These are phyloP conservation scores for Fusarium sp. DNA, from an alignment of 2,329 filamentous ascomycete genomes.

Conservation along the genomic window DNA sequence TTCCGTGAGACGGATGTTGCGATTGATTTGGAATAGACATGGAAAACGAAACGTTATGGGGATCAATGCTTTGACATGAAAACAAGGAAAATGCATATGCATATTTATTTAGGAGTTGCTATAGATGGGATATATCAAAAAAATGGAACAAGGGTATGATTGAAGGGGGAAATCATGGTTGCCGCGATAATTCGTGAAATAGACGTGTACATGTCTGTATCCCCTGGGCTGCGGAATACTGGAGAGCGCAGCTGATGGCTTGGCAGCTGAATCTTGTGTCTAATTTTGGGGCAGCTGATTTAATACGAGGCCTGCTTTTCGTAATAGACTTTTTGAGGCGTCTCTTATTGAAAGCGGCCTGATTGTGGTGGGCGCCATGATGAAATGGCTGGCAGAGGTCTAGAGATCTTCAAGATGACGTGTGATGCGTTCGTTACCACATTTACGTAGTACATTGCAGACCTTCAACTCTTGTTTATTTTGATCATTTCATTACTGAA, in stretches of 20 bases:
- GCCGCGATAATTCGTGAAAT: slow-evolving; percentile 3
- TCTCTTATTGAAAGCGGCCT: not conserved
- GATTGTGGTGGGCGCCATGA: not conserved
- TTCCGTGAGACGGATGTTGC: slow-evolving; percentile 1
- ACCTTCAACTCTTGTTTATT: not conserved
- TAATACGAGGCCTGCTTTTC: slow-evolving; percentile 1
- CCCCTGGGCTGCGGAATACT: not conserved
- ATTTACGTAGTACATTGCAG: slow-evolving; percentile 1
- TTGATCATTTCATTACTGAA: not conserved
- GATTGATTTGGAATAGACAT: slow-evolving; percentile 37
- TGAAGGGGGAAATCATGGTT: slow-evolving; percentile 6
- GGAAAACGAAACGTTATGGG: slow-evolving; percentile 24
- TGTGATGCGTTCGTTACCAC: slow-evolving; percentile 14
- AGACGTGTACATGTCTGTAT: not conserved
- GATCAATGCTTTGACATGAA: slow-evolving; percentile 9
- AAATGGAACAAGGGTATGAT: slow-evolving; percentile 12
- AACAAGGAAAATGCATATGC: slow-evolving; percentile 32
- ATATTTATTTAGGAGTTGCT: slow-evolving; percentile 39
- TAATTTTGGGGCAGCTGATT: slow-evolving; percentile 5
- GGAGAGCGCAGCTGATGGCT: slow-evolving; percentile 3
- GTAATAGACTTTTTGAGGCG: slow-evolving; percentile 5
- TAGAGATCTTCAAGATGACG: not conserved
- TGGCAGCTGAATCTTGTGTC: not conserved
- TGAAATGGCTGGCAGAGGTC: not conserved
- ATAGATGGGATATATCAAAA: slow-evolving; percentile 43